phyloP scores from a whole-genome alignment of 2,329 filamentous ascomycete species.

The Dactylellina sp. region DNA sequence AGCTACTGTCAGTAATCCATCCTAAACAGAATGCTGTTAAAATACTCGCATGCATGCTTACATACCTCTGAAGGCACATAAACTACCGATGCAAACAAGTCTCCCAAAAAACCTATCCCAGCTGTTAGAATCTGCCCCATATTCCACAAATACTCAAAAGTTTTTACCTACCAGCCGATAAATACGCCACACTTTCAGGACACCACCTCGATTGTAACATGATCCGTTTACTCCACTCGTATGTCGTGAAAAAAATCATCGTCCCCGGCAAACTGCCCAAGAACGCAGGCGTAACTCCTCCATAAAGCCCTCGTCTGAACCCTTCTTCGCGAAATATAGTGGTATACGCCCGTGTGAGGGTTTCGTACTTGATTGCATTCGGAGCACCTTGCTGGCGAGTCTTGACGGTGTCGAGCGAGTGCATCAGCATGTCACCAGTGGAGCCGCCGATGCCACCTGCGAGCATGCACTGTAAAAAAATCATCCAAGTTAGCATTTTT shows the following conservation, averaged over 20 bases:
- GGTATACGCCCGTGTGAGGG: slow-evolving; percentile 87
- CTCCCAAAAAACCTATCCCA: slow-evolving; percentile 80
- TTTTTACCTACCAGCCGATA: slow-evolving; percentile 76
- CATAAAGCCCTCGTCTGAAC: slow-evolving; percentile 84
- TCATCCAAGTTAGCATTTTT: neutral
- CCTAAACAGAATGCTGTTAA: neutral
- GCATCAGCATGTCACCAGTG: slow-evolving; percentile 97
- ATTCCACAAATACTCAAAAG: neutral
- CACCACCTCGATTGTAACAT: slow-evolving; percentile 83
- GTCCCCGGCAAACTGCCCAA: slow-evolving; percentile 94
- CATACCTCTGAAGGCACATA: slow-evolving; percentile 91
- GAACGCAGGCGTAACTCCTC: slow-evolving; percentile 91
- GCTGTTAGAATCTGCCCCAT: slow-evolving; percentile 21
- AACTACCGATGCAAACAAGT: slow-evolving; percentile 88
- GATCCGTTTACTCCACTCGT: slow-evolving; percentile 91
- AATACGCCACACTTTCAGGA: slow-evolving; percentile 84
- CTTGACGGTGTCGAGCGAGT: slow-evolving; percentile 98
- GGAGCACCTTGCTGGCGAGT: slow-evolving; percentile 97
- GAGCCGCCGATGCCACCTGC: slow-evolving; percentile 92
- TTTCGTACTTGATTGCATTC: slow-evolving; percentile 90
- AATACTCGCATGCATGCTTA: slow-evolving; percentile 15
- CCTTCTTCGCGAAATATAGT: slow-evolving; percentile 96
- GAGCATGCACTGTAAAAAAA: slow-evolving; percentile 82
- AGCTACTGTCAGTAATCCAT: neutral
- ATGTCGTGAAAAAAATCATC: slow-evolving; percentile 93